Evolutionary conservation across 2,329 filamentous ascomycete species (phyloP).

Genomic region (Calycina herbarum): DNA sequence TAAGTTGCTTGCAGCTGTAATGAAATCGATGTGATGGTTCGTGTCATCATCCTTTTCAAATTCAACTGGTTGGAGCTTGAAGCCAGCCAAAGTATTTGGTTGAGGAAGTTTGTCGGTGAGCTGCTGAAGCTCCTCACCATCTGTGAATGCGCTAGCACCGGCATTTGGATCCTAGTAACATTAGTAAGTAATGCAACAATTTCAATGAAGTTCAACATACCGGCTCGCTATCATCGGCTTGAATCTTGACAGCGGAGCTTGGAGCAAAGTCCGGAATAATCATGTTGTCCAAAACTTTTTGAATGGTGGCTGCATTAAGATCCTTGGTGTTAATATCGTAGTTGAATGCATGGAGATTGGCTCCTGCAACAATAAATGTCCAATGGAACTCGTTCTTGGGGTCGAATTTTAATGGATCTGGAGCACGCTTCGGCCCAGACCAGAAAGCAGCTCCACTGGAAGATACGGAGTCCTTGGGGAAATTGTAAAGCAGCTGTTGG

Average conservation of each 20-base stretch:
- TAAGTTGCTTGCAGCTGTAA: constrained; percentile 93
- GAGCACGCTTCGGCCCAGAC: constrained; percentile 97
- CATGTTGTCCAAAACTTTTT: constrained; percentile 82
- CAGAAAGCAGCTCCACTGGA: constrained; percentile 91
- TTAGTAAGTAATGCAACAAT: constrained; percentile 27
- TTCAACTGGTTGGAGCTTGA: constrained; percentile 87
- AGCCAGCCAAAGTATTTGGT: constrained; percentile 78
- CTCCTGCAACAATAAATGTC: constrained; percentile 81
- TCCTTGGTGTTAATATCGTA: constrained; percentile 91
- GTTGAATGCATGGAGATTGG: constrained; percentile 95
- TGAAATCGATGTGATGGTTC: constrained; percentile 98
- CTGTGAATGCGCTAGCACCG: constrained; percentile 57
- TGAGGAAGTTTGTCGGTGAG: constrained; percentile 73
- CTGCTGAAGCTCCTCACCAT: constrained; percentile 72
- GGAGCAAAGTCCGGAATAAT: constrained; percentile 95
- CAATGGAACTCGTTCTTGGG: constrained; percentile 81
- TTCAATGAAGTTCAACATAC: constrained; percentile 45
- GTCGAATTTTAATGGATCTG: constrained; percentile 88
- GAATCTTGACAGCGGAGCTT: constrained; percentile 89
- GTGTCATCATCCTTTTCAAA: constrained; percentile 99
- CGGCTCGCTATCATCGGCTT: constrained; percentile 91
- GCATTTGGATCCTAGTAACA: constrained; percentile 70
- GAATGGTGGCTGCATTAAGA: constrained; percentile 68
- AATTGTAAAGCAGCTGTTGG: constrained; percentile 92
- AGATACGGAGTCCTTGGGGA: constrained; percentile 89